Base-by-base conservation (phyloP, 106 monocot species). In the Agapanthus africanus region DNA sequence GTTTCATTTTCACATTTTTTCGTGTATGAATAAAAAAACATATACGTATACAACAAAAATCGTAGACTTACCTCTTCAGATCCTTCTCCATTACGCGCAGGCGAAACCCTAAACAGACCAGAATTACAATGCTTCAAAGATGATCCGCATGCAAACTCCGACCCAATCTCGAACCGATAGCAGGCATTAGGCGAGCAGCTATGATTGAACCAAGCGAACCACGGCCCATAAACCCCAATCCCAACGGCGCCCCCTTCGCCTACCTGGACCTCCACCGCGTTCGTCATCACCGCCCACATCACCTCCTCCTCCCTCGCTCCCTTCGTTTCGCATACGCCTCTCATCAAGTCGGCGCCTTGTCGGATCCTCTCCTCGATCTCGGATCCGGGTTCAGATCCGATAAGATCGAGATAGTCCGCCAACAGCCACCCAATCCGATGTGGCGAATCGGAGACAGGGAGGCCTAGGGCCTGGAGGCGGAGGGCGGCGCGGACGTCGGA, bases 171-270 rank as follows among this genome's bases (percentile, higher is more conserved):
- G 39, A 88, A 91, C 40, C 88, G 73, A 75, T 83, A 91, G 56
- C 82, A 88, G 34, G 95, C 83, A 72, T 86, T 95, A 37, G 95
- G 95, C 15, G 74, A 59, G 52, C 95, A 95, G 54, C 88, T 91
- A 52, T 91, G 95, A 61, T 91, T 91, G 65, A 95, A 85, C 88
- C 91, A 95, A 10, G 95, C 91, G 72, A 95, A 91, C 36, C 60
- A 39, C 4, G 85, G 83, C 34, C 83, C 88, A 21, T 88, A 91
- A 10, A 91, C 85, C 1, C 79, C 88, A 37, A 88, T 49, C 34
- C 91, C 88, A 13, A 88, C 2, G 3, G 73, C 65, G 4, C 71
- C 44, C 21, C 39, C 68, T 10, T 79, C 90, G 19, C 71, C 79
- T 25, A 84, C 37, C 71, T 88, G 79, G 63, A 95, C 83, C 71